Evolutionary conservation across 2,329 filamentous ascomycete genomes (phyloP).

Genomic region (Aureobasidium sp.): DNA sequence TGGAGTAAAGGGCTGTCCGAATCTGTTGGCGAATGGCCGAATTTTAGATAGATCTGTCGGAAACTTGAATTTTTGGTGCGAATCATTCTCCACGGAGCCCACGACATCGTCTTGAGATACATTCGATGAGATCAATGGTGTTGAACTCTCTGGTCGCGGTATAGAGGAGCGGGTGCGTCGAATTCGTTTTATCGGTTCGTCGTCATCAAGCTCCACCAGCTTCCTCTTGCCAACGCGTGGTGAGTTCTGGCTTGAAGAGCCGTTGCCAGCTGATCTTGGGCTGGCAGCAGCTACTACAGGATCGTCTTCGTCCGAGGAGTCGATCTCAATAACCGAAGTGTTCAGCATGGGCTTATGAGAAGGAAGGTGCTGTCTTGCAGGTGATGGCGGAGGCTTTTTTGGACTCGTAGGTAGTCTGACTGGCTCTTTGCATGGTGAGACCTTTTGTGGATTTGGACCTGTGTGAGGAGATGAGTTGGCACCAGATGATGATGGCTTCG

Average conservation of each 20-base stretch:
- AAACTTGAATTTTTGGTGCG: not conserved
- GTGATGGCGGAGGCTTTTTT: not conserved
- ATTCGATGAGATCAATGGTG: too few species aligned
- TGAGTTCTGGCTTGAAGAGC: not conserved
- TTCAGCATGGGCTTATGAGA: not conserved
- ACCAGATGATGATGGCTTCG: not conserved
- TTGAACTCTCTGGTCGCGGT: not conserved
- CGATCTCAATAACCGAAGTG: not conserved
- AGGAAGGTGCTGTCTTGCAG: not conserved
- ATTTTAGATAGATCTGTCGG: not conserved
- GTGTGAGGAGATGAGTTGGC: not conserved
- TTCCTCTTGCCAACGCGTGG: not conserved
- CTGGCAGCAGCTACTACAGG: not conserved
- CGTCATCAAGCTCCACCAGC: not conserved
- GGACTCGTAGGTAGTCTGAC: not conserved
- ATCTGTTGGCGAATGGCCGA: not conserved
- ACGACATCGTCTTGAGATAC: not conserved
- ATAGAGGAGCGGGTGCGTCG: not conserved
- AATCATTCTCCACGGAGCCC: not conserved
- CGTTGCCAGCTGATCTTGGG: not conserved
- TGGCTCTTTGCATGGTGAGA: not conserved
- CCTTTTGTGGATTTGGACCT: too few species aligned
- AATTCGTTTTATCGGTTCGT: not conserved
- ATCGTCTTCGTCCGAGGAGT: not conserved
- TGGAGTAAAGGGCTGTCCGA: not conserved